These are phyloP conservation scores for Eutrema japonicum DNA, from an alignment of 345 rosid genomes.

Conservation along the genomic window DNA sequence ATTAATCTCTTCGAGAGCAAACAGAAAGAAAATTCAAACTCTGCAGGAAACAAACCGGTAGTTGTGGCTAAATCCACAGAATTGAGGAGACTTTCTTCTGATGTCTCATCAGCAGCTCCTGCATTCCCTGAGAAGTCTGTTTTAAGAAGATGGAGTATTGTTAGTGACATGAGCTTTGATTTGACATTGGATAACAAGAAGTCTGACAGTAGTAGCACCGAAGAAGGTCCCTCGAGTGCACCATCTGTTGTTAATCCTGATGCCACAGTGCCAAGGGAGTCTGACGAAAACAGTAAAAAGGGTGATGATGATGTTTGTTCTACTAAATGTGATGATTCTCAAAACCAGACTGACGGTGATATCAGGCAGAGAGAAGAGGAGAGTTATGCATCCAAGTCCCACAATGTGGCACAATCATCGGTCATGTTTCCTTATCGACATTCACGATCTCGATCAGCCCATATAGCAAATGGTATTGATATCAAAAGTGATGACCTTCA, in stretches of 20 bases:
- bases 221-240: conserved; percentile 61
- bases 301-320: conserved; percentile 56
- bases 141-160: conserved; percentile 94
- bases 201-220: conserved; percentile 41
- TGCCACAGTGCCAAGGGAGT: conserved; percentile 32
- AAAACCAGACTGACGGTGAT: conserved; percentile 40
- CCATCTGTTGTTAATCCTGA: conserved; percentile 57
- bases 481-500: conserved; percentile 49
- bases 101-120: conserved; percentile 59
- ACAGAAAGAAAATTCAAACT: conserved; percentile 65
- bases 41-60: conserved; percentile 64
- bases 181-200: conserved; percentile 64
- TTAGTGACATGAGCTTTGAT: conserved; percentile 96
- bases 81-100: conserved; percentile 78
- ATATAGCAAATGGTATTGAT: conserved; percentile 39
- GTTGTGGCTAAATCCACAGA: conserved; percentile 63
- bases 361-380: conserved; percentile 62
- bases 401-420: conserved; percentile 28
- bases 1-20: conserved; percentile 91
- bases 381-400: conserved; percentile 46
- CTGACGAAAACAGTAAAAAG: conserved; percentile 35
- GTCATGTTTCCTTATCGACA: conserved; percentile 54
- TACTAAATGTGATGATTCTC: conserved; percentile 61
- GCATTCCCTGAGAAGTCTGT: conserved; percentile 68
- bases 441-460: conserved; percentile 61